These are phyloP conservation scores for Sclerotinia trifoliorum DNA, from an alignment of 2,329 filamentous ascomycete species.

Conservation along the genomic window DNA sequence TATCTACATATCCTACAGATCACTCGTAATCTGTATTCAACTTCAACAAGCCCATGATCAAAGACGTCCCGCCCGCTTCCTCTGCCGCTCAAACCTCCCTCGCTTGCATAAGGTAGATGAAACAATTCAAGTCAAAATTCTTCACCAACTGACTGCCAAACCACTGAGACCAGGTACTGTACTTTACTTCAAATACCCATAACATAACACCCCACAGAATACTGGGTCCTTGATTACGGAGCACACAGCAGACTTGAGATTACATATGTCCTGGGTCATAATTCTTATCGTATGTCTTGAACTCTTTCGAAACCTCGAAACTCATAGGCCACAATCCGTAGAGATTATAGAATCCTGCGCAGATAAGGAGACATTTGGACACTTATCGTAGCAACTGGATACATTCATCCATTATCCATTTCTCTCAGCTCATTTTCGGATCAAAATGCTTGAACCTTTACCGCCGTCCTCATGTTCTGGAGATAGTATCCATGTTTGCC, in stretches of 20 bases:
- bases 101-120: slow-evolving; percentile 4
- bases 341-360: neutral
- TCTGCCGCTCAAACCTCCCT: slow-evolving; percentile 3
- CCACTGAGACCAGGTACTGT: neutral
- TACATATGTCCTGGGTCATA: neutral
- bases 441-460: neutral
- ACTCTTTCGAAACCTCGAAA: neutral
- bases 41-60: neutral
- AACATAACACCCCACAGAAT: neutral
- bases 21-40: neutral
- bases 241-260: neutral
- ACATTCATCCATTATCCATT: neutral
- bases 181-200: neutral
- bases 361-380: neutral
- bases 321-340: neutral
- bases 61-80: neutral
- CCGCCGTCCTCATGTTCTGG: neutral
- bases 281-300: neutral
- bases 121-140: slow-evolving; percentile 8
- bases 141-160: neutral
- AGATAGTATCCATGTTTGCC: neutral
- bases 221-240: neutral
- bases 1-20: no score
- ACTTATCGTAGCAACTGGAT: neutral
- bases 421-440: neutral